These are phyloP conservation scores for Aureobasidium zeae DNA, from an alignment of 2,329 filamentous ascomycete genomes.

Conservation along the genomic window DNA sequence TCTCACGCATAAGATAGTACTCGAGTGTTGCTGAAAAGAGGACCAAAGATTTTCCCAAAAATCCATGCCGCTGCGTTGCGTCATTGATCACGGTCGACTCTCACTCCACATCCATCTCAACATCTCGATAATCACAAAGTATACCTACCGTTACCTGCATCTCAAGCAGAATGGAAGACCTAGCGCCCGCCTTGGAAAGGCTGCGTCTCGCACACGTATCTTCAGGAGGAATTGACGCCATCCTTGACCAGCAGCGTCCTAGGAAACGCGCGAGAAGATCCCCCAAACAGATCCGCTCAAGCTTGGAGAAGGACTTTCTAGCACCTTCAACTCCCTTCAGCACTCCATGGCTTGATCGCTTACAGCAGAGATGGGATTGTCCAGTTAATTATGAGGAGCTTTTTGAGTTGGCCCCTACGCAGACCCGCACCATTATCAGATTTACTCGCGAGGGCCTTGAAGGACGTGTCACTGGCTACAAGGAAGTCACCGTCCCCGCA, in stretches of 20 bases:
- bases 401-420: conserved; percentile 79
- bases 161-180: conserved; percentile 9
- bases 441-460: conserved; percentile 88
- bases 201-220: conserved; percentile 1
- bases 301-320: conserved; percentile 71
- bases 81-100: conserved; percentile 1
- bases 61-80: neutral
- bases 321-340: conserved; percentile 72
- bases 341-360: conserved; percentile 72
- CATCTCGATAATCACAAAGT: neutral
- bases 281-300: conserved; percentile 53
- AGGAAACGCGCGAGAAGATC: conserved; percentile 47
- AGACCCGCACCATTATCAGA: conserved; percentile 87
- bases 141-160: neutral
- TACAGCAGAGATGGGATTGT: conserved; percentile 86
- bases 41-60: conserved; percentile 3
- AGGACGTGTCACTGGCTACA: conserved; percentile 85
- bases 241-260: conserved; percentile 47
- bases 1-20: too few relatives aligned
- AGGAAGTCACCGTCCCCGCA: conserved; percentile 84
- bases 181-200: conserved; percentile 9
- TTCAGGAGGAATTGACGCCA: conserved; percentile 43
- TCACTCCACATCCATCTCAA: neutral
- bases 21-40: too few relatives aligned
- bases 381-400: conserved; percentile 72